These are phyloP conservation scores for Trametes cingulata DNA, from an alignment of 768 basidiomycete genomes.

Conservation along the genomic window DNA sequence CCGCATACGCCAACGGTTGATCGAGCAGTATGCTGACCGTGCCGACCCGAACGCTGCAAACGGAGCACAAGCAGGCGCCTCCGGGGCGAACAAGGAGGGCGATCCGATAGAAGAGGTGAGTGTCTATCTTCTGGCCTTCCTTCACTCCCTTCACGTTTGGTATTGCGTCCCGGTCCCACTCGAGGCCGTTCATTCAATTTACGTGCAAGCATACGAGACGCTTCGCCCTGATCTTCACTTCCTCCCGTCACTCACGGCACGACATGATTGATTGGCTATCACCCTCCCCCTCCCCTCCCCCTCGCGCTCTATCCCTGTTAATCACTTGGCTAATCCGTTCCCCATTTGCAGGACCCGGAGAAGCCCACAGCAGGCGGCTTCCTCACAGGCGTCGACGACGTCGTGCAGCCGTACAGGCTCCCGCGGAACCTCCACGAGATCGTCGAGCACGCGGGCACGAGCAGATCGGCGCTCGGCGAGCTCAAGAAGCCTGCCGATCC, in stretches of 20 bases:
- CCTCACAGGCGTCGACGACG: constrained; percentile 66
- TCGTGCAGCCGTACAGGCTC: constrained; percentile 71
- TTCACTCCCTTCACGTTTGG: too few relatives aligned
- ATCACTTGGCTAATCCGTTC: background rate
- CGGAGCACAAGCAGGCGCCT: too few relatives aligned
- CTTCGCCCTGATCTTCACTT: too few relatives aligned
- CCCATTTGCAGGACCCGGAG: constrained; percentile 14
- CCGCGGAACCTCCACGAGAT: constrained; percentile 53
- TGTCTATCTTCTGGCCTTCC: background rate
- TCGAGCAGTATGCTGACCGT: constrained; percentile 64
- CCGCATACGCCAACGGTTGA: constrained; percentile 79
- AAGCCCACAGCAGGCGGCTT: constrained; percentile 44
- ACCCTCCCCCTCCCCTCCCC: too few relatives aligned
- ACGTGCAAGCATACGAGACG: too few relatives aligned
- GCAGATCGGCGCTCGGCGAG: constrained; percentile 14
- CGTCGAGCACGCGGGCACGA: constrained; percentile 17
- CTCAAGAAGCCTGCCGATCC: background rate
- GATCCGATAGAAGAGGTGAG: constrained; percentile 15
- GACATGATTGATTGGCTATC: too few relatives aligned
- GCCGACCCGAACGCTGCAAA: background rate
- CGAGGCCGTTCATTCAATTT: too few relatives aligned
- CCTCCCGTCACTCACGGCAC: too few relatives aligned
- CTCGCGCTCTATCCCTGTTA: too few relatives aligned
- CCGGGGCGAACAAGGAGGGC: background rate
- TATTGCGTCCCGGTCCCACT: too few relatives aligned